Conservation (phyloP, 2,329 filamentous ascomycete species). For the Harringtonia aguacate region DNA sequence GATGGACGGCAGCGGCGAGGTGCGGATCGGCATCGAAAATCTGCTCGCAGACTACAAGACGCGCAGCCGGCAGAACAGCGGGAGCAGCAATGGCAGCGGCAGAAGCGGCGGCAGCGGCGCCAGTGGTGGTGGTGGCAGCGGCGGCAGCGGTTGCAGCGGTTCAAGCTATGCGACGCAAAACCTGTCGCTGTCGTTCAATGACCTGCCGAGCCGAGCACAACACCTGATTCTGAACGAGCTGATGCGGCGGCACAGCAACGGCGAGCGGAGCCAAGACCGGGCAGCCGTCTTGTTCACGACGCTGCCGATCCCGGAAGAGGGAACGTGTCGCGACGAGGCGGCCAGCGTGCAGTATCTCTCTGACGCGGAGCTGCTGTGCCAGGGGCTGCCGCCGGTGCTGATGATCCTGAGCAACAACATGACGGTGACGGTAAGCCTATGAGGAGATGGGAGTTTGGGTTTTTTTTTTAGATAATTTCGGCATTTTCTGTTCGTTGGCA, state of each 20-base stretch:
- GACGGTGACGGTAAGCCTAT: slow-evolving; percentile 74
- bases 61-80: not conserved
- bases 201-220: slow-evolving; percentile 73
- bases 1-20: slow-evolving; percentile 18
- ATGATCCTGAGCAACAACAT: slow-evolving; percentile 82
- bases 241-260: slow-evolving; percentile 53
- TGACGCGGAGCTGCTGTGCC: slow-evolving; percentile 68
- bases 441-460: slow-evolving; percentile 3
- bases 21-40: slow-evolving; percentile 31
- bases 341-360: slow-evolving; percentile 66
- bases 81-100: not conserved
- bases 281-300: slow-evolving; percentile 74
- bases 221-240: slow-evolving; percentile 81
- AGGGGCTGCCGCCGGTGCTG: slow-evolving; percentile 63
- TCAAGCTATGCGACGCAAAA: slow-evolving; percentile 10
- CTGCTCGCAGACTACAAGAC: slow-evolving; percentile 29
- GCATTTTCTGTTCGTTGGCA: too few relatives aligned
- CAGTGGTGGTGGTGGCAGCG: not conserved
- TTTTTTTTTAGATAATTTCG: not conserved
- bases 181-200: slow-evolving; percentile 71
- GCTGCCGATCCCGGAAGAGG: slow-evolving; percentile 68
- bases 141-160: slow-evolving; percentile 1
- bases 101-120: not conserved
- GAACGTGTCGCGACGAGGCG: slow-evolving; percentile 59
- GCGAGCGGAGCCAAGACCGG: not conserved